Conservation (phyloP, 495 filamentous ascomycete genomes). For the Xylaria sp. region DNA sequence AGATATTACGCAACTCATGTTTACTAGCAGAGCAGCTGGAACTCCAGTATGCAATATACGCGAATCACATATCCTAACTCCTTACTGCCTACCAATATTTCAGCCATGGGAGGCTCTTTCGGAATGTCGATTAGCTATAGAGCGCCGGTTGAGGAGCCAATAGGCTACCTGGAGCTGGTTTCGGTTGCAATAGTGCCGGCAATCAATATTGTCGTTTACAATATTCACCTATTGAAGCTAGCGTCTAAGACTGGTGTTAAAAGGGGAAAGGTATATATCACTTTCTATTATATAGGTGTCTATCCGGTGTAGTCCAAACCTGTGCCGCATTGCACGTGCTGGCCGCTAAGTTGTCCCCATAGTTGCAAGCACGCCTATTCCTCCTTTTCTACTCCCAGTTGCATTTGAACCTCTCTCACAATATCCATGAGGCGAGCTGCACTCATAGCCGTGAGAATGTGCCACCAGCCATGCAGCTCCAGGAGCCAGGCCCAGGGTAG, state of each 20-base stretch:
- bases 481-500: conserved; percentile 61
- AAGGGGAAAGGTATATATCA: not conserved
- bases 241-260: not conserved
- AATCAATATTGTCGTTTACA: too few species aligned
- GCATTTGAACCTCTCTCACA: not conserved
- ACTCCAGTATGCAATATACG: not conserved
- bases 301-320: not conserved
- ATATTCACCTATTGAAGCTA: too few species aligned
- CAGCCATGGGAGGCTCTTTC: not conserved
- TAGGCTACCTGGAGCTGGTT: not conserved
- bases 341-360: not conserved
- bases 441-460: conserved; percentile 60
- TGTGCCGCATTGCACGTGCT: not conserved
- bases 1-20: too few species aligned
- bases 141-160: not conserved
- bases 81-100: not conserved
- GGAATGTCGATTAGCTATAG: not conserved
- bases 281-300: not conserved
- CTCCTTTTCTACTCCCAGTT: conserved; percentile 11
- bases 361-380: not conserved
- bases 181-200: too few species aligned
- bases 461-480: conserved; percentile 70
- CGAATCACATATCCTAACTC: not conserved
- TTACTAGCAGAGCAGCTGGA: too few species aligned
- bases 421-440: conserved; percentile 36